These are phyloP conservation scores for Rosa persica DNA, from an alignment of 306 rosid genomes.

Conservation along the genomic window DNA sequence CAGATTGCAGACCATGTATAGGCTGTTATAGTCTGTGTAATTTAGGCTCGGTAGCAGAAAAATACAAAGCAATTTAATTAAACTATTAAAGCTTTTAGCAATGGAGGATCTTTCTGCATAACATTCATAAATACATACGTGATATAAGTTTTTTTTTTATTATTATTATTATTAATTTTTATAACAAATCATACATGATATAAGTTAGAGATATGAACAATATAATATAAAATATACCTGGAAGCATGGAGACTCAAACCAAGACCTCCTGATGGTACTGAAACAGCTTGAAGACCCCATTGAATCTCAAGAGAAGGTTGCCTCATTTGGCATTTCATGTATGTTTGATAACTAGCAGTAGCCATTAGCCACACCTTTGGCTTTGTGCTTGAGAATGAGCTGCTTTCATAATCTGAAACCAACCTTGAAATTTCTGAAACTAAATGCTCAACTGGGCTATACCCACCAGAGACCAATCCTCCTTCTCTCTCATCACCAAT, in stretches of 20 bases:
- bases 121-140: neutral
- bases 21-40: constrained; percentile 5
- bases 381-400: constrained; percentile 18
- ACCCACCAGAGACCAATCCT: constrained; percentile 31
- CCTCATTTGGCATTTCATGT: constrained; percentile 83
- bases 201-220: neutral
- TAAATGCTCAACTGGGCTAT: constrained; percentile 55
- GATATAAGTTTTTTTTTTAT: neutral
- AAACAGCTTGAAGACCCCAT: constrained; percentile 89
- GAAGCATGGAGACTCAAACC: constrained; percentile 78
- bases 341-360: constrained; percentile 76
- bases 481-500: constrained; percentile 40
- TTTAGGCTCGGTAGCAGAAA: constrained; percentile 21
- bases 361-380: constrained; percentile 71
- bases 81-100: constrained; percentile 23
- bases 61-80: constrained; percentile 21
- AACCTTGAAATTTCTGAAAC: constrained; percentile 67
- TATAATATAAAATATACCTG: constrained; percentile 43
- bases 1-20: constrained; percentile 34
- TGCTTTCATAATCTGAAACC: constrained; percentile 36
- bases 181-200: neutral
- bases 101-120: constrained; percentile 12
- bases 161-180: too few species aligned
- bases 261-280: constrained; percentile 84
- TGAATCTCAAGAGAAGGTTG: constrained; percentile 77